These are phyloP conservation scores for Ocimum tenuiflorum DNA, from an alignment of 257 asterid species.

Conservation along the genomic window DNA sequence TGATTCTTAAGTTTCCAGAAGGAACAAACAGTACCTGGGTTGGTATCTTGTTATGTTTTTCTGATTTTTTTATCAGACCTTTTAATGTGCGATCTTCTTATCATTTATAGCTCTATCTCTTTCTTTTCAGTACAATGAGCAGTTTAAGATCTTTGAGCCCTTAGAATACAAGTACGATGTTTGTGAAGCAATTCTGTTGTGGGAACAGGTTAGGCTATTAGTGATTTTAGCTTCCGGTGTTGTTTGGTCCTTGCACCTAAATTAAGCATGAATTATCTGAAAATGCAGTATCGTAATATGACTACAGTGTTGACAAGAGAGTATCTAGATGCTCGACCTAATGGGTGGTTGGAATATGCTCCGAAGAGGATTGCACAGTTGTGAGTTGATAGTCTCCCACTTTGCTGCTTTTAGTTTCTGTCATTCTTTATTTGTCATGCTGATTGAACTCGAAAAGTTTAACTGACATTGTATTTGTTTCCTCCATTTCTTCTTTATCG, in stretches of 20 bases:
- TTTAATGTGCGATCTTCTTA: slow-evolving; percentile 4
- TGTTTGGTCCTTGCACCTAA: slow-evolving; percentile 9
- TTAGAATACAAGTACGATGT: slow-evolving; percentile 86
- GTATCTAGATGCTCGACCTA: slow-evolving; percentile 90
- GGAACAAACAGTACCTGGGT: slow-evolving; percentile 99
- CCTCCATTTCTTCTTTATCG: slow-evolving; percentile 5
- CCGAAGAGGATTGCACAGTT: slow-evolving; percentile 90
- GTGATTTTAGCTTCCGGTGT: not conserved
- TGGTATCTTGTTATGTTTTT: slow-evolving; percentile 27
- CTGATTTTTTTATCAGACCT: not conserved
- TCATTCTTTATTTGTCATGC: not conserved
- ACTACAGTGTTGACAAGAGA: slow-evolving; percentile 96
- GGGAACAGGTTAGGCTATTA: slow-evolving; percentile 79
- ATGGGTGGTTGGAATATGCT: slow-evolving; percentile 94
- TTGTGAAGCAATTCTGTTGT: slow-evolving; percentile 80
- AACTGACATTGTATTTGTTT: not conserved
- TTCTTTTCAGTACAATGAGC: slow-evolving; percentile 72
- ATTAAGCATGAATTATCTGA: slow-evolving; percentile 35
- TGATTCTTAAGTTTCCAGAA: slow-evolving; percentile 80
- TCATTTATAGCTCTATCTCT: slow-evolving; percentile 8
- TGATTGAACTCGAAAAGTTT: slow-evolving; percentile 1
- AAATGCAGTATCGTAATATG: slow-evolving; percentile 99
- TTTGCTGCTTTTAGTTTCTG: slow-evolving; percentile 14
- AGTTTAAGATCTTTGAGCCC: slow-evolving; percentile 85
- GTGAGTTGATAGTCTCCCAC: slow-evolving; percentile 39